These are phyloP conservation scores for Metarhizium humberi DNA, from an alignment of 2,329 filamentous ascomycete genomes.

Conservation along the genomic window DNA sequence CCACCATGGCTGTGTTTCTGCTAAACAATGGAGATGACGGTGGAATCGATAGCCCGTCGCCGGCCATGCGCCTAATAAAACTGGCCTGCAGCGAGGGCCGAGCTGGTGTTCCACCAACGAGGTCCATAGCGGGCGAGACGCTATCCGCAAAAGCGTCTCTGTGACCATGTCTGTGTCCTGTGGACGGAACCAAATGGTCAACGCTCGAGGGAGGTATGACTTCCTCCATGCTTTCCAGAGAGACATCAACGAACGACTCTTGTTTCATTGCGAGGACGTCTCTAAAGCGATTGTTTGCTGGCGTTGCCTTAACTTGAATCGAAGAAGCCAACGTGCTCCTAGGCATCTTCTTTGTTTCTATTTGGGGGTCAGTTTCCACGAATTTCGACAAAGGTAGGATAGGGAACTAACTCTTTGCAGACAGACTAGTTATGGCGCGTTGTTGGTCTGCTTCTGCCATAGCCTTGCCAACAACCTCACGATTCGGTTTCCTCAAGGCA, in stretches of 20 bases:
- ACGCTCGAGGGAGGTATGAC: constrained; percentile 28
- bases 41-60: constrained; percentile 19
- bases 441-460: constrained; percentile 59
- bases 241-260: constrained; percentile 12
- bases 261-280: constrained; percentile 32
- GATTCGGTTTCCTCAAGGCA: constrained; percentile 66
- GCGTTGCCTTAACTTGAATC: constrained; percentile 48
- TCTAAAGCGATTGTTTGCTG: constrained; percentile 43
- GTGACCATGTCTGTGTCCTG: constrained; percentile 24
- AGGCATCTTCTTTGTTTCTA: constrained; percentile 44
- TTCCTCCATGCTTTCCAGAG: constrained; percentile 17
- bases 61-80: constrained; percentile 19
- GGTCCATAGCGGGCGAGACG: constrained; percentile 19
- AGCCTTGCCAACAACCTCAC: constrained; percentile 57
- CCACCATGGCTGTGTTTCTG: constrained; percentile 12
- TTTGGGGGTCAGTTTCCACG: constrained; percentile 18
- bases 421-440: constrained; percentile 38
- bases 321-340: constrained; percentile 27
- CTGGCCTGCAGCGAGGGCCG: constrained; percentile 13
- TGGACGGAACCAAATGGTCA: constrained; percentile 31
- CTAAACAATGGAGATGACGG: constrained; percentile 27
- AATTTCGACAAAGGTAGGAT: not conserved
- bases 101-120: constrained; percentile 22
- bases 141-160: constrained; percentile 20
- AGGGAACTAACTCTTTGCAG: constrained; percentile 37